phyloP scores from a whole-genome alignment of 805 yeast genomes.

The Kurtzmaniella cleridarum region DNA sequence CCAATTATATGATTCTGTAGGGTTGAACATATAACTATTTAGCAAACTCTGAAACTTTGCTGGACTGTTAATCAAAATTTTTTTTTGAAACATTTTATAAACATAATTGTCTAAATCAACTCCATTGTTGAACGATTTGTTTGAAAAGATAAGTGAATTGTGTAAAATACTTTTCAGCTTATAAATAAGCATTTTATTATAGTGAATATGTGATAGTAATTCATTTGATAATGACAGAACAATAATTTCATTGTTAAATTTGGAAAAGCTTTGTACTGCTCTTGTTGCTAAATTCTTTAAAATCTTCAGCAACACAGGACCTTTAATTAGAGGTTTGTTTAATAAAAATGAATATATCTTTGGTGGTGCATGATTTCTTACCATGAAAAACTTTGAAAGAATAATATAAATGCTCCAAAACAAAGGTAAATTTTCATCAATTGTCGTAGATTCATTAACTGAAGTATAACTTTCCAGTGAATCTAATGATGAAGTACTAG shows the following conservation, averaged over 20 bases:
- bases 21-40: slow-evolving; percentile 41
- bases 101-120: slow-evolving; percentile 16
- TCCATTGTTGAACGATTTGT: slow-evolving; percentile 25
- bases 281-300: slow-evolving; percentile 24
- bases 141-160: slow-evolving; percentile 48
- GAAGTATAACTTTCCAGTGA: neutral
- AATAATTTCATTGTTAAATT: slow-evolving; percentile 21
- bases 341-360: slow-evolving; percentile 19
- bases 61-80: slow-evolving; percentile 47
- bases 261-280: slow-evolving; percentile 14
- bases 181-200: slow-evolving; percentile 18
- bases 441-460: slow-evolving; percentile 5
- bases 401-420: slow-evolving; percentile 47
- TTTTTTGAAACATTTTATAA: slow-evolving; percentile 42
- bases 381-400: slow-evolving; percentile 38
- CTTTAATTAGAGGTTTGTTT: slow-evolving; percentile 8
- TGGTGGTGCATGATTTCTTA: slow-evolving; percentile 37
- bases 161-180: slow-evolving; percentile 41
- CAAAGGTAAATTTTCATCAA: slow-evolving; percentile 25
- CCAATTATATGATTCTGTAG: slow-evolving; percentile 38
- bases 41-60: slow-evolving; percentile 45
- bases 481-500: slow-evolving; percentile 1
- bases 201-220: slow-evolving; percentile 17
- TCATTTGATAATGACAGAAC: slow-evolving; percentile 31
- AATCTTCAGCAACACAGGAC: slow-evolving; percentile 7